Conservation (phyloP, 306 rosid genomes). For the Cicer chorassanicum region DNA sequence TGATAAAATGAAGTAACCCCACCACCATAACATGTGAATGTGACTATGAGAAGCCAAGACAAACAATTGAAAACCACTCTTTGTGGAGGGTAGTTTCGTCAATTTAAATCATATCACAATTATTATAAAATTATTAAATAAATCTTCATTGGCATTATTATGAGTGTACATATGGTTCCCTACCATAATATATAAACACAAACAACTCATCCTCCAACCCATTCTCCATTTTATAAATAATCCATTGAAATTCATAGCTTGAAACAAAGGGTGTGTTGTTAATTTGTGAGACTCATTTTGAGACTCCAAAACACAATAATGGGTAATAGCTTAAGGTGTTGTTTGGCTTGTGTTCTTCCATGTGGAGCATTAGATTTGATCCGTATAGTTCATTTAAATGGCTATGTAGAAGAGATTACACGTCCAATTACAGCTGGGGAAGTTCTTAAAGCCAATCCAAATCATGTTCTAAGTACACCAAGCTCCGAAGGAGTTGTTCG, state of each 20-base stretch:
- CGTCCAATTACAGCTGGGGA: constrained; percentile 77
- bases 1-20: constrained; percentile 50
- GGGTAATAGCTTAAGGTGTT: constrained; percentile 91
- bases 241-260: constrained; percentile 25
- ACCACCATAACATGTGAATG: constrained; percentile 46
- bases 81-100: constrained; percentile 50
- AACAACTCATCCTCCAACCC: constrained; percentile 41
- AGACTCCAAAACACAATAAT: constrained; percentile 39
- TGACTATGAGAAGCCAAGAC: constrained; percentile 43
- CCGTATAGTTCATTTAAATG: constrained; percentile 85
- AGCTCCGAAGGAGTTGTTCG: constrained; percentile 75
- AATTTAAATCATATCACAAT: constrained; percentile 39
- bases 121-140: constrained; percentile 27
- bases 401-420: constrained; percentile 76
- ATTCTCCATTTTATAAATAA: constrained; percentile 34
- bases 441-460: constrained; percentile 76
- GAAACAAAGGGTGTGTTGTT: neutral
- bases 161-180: constrained; percentile 39
- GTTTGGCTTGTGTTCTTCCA: constrained; percentile 93
- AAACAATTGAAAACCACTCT: constrained; percentile 42
- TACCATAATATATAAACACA: constrained; percentile 42
- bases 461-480: constrained; percentile 84
- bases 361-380: constrained; percentile 89
- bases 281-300: neutral
- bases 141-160: constrained; percentile 21